Base-by-base conservation (phyloP, 257 asterid species). In the Przewalskia tangutica region DNA sequence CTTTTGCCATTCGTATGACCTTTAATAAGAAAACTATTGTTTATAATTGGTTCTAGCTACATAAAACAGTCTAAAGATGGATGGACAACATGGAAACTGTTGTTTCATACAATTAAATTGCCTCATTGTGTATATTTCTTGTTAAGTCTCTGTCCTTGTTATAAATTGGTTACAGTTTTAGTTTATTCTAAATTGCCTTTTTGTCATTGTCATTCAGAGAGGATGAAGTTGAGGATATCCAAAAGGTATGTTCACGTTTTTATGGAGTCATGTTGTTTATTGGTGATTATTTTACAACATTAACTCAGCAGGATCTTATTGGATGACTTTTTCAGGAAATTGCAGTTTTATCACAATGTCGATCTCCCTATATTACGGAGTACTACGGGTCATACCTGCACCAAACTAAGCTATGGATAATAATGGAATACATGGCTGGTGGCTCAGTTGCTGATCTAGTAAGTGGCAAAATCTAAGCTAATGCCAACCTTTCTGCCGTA, bases 341-440 rank as follows among this genome's bases (percentile, higher is more conserved):
- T 79, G 94, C 98, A 32, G 99, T 96, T 83, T 94, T 94, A 83
- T 90, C 95, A 84, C 97, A 94, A 90, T 96, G 99, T 62, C 97
- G 98, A 81, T 96, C 98, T 80, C 93, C 85, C 67, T 96, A 89
- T 89, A 96, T 96, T 84, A 96, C 99, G 3, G 98, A 96, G 81
- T 96, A 96, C 86, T 96, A 96, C 87, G 94, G 98, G 84, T 96
- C 99, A 18, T 89, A 86, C 86, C 89, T 96, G 86, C 83, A 89
- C 84, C 94, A 94, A 85, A 96, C 99, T 3, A 96, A 94, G 88
- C 90, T 96, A 66, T 94, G 98, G 99, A 94, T 96, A 86, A 90
- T 96, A 86, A 94, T 96, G 99, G 99, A 96, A 86, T 96, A 92
- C 95, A 96, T 96, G 99, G 98, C 98, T 87, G 99, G 99, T 83